Conservation (phyloP, 306 rosid genomes). For the Sphenostylis stenocarpa region DNA sequence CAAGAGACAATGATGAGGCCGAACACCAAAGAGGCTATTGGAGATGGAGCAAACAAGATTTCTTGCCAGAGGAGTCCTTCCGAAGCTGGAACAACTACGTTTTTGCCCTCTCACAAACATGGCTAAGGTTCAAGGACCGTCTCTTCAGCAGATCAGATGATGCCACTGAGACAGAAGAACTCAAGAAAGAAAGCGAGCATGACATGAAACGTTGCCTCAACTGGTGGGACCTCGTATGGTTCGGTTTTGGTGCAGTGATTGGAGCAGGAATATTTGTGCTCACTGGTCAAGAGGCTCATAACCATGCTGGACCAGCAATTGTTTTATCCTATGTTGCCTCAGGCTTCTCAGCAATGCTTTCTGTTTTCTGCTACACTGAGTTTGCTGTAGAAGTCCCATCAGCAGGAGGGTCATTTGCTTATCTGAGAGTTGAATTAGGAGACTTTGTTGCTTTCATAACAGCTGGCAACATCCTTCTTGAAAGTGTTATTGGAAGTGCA, state of each 20-base stretch:
- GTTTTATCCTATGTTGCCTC: slow-evolving; percentile 67
- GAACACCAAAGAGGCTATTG: slow-evolving; percentile 55
- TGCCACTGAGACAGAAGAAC: slow-evolving; percentile 45
- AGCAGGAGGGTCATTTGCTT: slow-evolving; percentile 86
- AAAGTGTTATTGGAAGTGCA: slow-evolving; percentile 62
- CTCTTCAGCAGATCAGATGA: slow-evolving; percentile 59
- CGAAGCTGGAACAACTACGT: slow-evolving; percentile 60
- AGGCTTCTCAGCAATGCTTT: slow-evolving; percentile 81
- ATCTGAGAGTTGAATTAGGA: slow-evolving; percentile 69
- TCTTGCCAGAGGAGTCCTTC: slow-evolving; percentile 81
- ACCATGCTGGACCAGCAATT: slow-evolving; percentile 70
- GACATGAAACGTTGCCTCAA: slow-evolving; percentile 58
- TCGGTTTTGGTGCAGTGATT: slow-evolving; percentile 74
- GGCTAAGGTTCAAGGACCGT: slow-evolving; percentile 62
- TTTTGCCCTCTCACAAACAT: slow-evolving; percentile 54
- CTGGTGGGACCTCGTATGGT: slow-evolving; percentile 89
- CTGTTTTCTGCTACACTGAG: slow-evolving; percentile 82
- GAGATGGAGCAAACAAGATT: slow-evolving; percentile 78
- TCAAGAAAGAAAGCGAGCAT: slow-evolving; percentile 58
- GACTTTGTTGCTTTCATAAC: slow-evolving; percentile 78
- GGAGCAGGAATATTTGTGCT: slow-evolving; percentile 84
- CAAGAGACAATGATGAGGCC: slow-evolving; percentile 11
- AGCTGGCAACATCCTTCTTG: slow-evolving; percentile 79
- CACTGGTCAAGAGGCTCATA: slow-evolving; percentile 64
- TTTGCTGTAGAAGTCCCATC: slow-evolving; percentile 76